Evolutionary conservation across 2,329 filamentous ascomycete genomes (phyloP), one percentile per base, ranked within the genome.

Genomic region (Plenodomus lindquistii): DNA sequence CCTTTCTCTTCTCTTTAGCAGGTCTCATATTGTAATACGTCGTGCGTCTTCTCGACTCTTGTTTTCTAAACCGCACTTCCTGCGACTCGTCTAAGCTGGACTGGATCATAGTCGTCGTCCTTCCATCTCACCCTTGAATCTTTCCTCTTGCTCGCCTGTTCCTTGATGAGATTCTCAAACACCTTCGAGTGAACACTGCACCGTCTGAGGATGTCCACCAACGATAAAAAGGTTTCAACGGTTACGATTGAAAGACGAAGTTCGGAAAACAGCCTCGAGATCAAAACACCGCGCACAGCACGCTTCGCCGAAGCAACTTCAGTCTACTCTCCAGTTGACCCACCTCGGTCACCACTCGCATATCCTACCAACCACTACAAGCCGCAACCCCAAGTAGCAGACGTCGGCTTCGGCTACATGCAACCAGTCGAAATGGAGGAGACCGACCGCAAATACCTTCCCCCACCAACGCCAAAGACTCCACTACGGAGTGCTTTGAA

Each of bases 371-470:
- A 78, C 62, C 75, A 80, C 67, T 76, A 83, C 69, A 75, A 79
- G 59, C 78, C 82, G 44, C 82, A 88, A 70, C 77, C 85, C 44
- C 87, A 91, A 69, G 88, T 92, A 24, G 89, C 86, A 50, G 91
- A 96, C 75, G 84, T 96, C 57, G 92, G 92, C 59, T 97, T 97
- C 73, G 91, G 92, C 71, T 97, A 96, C 76, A 88, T 97, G 68
- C 77, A 47, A 73, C 74, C 62, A 72, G 75, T 83, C 62, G 79
- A 82, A 51, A 80, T 85, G 65, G 75, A 79, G 54, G 76, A 80
- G 57, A 77, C 77, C 60, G 70, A 73, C 55, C 60, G 58, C 46
- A 75, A 70, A 55, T 74, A 75, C 51, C 72, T 79, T 45, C 72
- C 64, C 65, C 66, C 86, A 81, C 50, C 83, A 82, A 78, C 86